These are phyloP conservation scores for Sarocladiaceae sp. DNA, from an alignment of 2,329 filamentous ascomycete genomes.

Conservation along the genomic window DNA sequence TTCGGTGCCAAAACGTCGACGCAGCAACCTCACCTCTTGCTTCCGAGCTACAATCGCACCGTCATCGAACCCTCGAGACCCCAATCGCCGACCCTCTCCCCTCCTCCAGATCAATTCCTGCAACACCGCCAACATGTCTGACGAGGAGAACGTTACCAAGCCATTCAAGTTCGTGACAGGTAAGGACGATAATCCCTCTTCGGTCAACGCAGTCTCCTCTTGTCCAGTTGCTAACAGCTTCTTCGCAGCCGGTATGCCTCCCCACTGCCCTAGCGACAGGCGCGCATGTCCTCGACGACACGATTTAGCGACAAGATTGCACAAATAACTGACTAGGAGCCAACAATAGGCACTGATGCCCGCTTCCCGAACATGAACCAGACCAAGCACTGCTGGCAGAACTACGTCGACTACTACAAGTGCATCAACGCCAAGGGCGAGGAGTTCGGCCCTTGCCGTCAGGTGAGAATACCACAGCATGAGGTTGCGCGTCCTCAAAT, in stretches of 20 bases:
- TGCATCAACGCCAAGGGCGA: conserved; percentile 98
- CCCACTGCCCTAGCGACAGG: conserved; percentile 14
- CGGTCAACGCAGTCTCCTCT: not conserved
- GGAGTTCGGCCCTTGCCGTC: conserved; percentile 93
- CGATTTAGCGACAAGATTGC: conserved; percentile 12
- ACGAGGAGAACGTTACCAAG: conserved; percentile 77
- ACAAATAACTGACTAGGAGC: conserved; percentile 11
- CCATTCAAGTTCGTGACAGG: conserved; percentile 99
- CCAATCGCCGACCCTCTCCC: conserved; percentile 14
- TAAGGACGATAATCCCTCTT: conserved; percentile 47
- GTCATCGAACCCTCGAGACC: conserved; percentile 23
- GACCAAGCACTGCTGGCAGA: conserved; percentile 99
- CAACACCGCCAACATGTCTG: conserved; percentile 87
- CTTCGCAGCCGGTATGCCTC: conserved; percentile 37
- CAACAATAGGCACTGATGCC: conserved; percentile 79
- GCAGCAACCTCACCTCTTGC: conserved; percentile 26
- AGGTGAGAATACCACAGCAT: conserved; percentile 54
- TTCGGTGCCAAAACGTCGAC: conserved; percentile 31
- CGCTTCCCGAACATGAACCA: conserved; percentile 98
- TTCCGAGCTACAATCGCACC: conserved; percentile 27
- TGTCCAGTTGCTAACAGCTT: conserved; percentile 28
- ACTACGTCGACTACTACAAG: conserved; percentile 99
- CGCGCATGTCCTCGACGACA: conserved; percentile 14
- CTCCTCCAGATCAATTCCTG: conserved; percentile 20
- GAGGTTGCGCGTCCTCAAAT: not conserved